These are phyloP conservation scores for Arachis stenosperma DNA, from an alignment of 306 rosid genomes.

Conservation along the genomic window DNA sequence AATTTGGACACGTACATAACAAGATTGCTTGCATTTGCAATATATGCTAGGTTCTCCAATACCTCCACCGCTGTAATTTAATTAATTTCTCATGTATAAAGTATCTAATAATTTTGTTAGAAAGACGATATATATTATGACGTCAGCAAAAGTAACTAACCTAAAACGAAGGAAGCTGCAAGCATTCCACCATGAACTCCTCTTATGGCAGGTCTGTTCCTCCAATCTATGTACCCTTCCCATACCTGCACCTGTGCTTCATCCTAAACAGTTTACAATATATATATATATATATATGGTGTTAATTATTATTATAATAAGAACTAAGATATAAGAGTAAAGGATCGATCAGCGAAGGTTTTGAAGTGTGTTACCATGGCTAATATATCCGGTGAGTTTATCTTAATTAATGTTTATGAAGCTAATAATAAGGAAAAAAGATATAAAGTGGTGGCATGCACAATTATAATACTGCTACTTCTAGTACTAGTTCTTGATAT, in stretches of 20 bases:
- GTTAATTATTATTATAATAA: not conserved
- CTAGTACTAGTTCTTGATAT: no score
- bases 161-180: conserved; percentile 76
- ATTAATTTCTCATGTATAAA: not conserved
- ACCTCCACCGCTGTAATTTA: conserved; percentile 62
- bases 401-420: not conserved
- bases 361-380: conserved; percentile 47
- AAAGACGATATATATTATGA: no score
- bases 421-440: not conserved
- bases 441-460: conserved; percentile 12
- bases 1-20: conserved; percentile 66
- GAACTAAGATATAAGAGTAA: not conserved
- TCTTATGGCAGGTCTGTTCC: conserved; percentile 67
- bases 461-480: not conserved
- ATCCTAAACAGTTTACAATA: conserved; percentile 43
- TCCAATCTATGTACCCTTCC: conserved; percentile 87
- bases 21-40: conserved; percentile 87
- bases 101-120: no score
- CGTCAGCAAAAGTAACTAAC: conserved; percentile 41
- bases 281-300: no score
- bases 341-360: not conserved
- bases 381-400: not conserved
- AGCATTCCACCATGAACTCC: conserved; percentile 77
- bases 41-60: conserved; percentile 78
- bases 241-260: conserved; percentile 56